Base-by-base conservation (phyloP, 345 rosid species). In the Bretschneidera sinensis region DNA sequence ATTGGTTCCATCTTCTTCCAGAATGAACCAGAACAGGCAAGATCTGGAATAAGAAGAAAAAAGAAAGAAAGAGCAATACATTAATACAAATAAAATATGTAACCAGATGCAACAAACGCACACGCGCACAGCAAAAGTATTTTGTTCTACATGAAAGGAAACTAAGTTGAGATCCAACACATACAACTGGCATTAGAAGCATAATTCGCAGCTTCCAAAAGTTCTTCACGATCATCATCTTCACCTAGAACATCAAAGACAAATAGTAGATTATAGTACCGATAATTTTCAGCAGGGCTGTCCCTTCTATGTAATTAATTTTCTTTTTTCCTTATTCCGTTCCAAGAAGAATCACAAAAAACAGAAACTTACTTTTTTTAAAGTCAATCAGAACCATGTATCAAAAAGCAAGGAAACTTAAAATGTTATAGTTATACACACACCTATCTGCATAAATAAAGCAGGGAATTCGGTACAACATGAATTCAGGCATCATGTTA, bases 211-310 rank as follows among this genome's bases (percentile, higher is more conserved):
- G 85, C 85, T 18, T 64, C 80, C 43, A 78, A 60, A 35, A 83
- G 76, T 39, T 83, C 88, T 60, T 83, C 85, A 15, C 61, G 79
- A 70, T 83, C 85, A 61, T 79, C 82, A 60, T 78, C 85, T 61
- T 76, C 83, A 31, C 78, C 88, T 80, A 62, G 25, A 45, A 69
- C 48, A 65, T 54, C 43, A 63, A 66, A 43, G 9, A 51, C 28
- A 51, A 43, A 51, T 9, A 57, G 20, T 17, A 57, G 19, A 48
- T 20, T 52, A 60, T 21, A 21, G 23, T 56, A 64, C 65, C 54
- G 54, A 49, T 28, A 54, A 18, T 22, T 28, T 66, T 47, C 47
- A 59, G 28, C 51, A 61, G 19, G 39, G 51, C 57, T 48, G 8
- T 19, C 2, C 25, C 43, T 47, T 22, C 21, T 54, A 39, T 39